A percentile compares a stretch with the other conserved stretches of the same genome.
Evolutionary conservation across 1,139 yeast genomes (phyloP).

Genomic region (Hyphopichia fennica): DNA sequence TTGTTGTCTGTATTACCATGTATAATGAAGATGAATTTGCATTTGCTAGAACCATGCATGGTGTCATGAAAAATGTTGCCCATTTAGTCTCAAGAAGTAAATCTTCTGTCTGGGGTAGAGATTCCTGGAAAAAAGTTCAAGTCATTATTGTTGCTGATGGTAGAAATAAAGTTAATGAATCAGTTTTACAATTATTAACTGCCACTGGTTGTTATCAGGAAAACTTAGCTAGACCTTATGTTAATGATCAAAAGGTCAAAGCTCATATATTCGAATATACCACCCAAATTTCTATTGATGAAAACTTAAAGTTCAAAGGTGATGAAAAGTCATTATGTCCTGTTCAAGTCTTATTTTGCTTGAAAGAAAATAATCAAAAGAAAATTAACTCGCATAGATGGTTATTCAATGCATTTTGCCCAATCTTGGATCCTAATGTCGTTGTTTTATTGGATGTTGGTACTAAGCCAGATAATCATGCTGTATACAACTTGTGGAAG

Average conservation of each 20-base stretch:
- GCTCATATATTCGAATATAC: constrained; percentile 95
- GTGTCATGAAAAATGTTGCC: constrained; percentile 88
- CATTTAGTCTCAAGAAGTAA: constrained; percentile 78
- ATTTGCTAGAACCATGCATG: constrained; percentile 88
- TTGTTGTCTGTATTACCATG: constrained; percentile 90
- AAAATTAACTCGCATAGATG: constrained; percentile 95
- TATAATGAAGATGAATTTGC: constrained; percentile 90
- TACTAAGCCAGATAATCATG: constrained; percentile 80
- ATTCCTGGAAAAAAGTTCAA: constrained; percentile 94
- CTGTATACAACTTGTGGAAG: constrained; percentile 92
- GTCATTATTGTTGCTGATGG: constrained; percentile 93
- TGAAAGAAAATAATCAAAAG: constrained; percentile 85
- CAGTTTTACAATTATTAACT: constrained; percentile 80
- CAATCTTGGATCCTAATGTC: constrained; percentile 84
- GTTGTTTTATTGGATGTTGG: constrained; percentile 88
- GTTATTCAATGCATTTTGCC: constrained; percentile 92
- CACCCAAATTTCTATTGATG: constrained; percentile 83
- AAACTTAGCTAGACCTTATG: constrained; percentile 91
- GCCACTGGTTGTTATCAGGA: constrained; percentile 97
- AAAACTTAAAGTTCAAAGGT: constrained; percentile 77
- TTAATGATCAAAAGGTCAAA: constrained; percentile 83
- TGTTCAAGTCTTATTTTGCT: constrained; percentile 85
- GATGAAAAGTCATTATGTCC: constrained; percentile 84
- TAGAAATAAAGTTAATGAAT: constrained; percentile 77
- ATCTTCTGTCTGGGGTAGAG: constrained; percentile 90